phyloP scores from a whole-genome alignment of 495 filamentous ascomycete species.

The Penicillium coprophilum region DNA sequence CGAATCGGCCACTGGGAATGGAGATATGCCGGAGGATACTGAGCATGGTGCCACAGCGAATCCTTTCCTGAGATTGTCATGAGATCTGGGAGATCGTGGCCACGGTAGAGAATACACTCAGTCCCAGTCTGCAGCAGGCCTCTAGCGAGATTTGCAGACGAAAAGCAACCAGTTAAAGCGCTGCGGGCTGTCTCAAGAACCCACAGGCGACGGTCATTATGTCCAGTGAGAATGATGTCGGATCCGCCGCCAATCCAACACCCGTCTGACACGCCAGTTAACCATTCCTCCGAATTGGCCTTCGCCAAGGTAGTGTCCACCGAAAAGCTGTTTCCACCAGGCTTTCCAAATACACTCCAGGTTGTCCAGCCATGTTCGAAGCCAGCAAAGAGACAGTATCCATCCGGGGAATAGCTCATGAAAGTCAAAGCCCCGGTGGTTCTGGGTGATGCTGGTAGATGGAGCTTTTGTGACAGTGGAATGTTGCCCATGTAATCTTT shows the following conservation, averaged over 20 bases:
- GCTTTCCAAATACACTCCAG: slow-evolving; percentile 96
- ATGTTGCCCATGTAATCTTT: slow-evolving; percentile 93
- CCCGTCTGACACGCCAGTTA: slow-evolving; percentile 69
- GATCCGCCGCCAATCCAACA: slow-evolving; percentile 87
- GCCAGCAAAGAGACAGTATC: slow-evolving; percentile 93
- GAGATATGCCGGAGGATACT: slow-evolving; percentile 81
- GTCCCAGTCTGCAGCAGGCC: slow-evolving; percentile 85
- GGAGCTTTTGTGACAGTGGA: slow-evolving; percentile 79
- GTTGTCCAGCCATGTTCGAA: slow-evolving; percentile 92
- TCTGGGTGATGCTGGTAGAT: slow-evolving; percentile 58
- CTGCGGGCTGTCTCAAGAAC: slow-evolving; percentile 88
- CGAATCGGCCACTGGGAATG: slow-evolving; percentile 90
- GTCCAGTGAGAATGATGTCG: slow-evolving; percentile 72
- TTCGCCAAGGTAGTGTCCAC: slow-evolving; percentile 63
- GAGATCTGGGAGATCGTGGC: slow-evolving; percentile 85
- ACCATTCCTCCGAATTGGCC: slow-evolving; percentile 73
- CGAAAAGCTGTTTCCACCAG: slow-evolving; percentile 75
- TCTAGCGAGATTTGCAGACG: slow-evolving; percentile 81
- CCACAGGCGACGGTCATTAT: slow-evolving; percentile 76
- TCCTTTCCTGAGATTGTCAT: slow-evolving; percentile 91
- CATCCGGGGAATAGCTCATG: slow-evolving; percentile 89
- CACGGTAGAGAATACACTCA: slow-evolving; percentile 85
- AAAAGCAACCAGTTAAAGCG: slow-evolving; percentile 85
- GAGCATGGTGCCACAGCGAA: slow-evolving; percentile 87
- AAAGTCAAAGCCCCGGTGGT: slow-evolving; percentile 70